These are phyloP conservation scores for Candida sanyaensis DNA, from an alignment of 1,139 yeast genomes.

Conservation along the genomic window DNA sequence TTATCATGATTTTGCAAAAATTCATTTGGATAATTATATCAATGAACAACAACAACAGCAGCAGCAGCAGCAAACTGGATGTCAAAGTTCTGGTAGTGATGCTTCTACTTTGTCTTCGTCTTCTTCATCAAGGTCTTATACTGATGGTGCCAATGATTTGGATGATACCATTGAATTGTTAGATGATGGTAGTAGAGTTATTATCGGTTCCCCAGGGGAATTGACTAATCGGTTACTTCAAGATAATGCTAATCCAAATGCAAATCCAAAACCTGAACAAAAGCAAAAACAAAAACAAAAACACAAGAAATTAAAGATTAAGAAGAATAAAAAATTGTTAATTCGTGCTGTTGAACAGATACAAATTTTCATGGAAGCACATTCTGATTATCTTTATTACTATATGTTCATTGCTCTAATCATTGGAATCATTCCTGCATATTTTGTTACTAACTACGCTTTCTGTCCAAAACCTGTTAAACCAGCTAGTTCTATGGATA, in stretches of 20 bases:
- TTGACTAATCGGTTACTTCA: neutral
- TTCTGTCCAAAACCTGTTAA: conserved; percentile 3
- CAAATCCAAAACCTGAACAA: neutral
- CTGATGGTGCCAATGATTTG: neutral
- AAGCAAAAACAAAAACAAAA: neutral
- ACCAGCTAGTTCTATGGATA: conserved; percentile 11
- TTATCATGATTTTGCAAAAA: conserved; percentile 22
- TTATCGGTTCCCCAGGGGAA: neutral
- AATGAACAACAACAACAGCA: conserved; percentile 12
- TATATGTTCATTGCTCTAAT: conserved; percentile 15
- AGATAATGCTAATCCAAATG: neutral
- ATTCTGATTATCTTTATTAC: conserved; percentile 22
- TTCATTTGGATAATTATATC: conserved; percentile 19
- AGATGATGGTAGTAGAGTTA: neutral
- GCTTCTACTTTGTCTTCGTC: neutral
- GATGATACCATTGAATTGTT: conserved; percentile 9
- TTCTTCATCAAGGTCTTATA: neutral
- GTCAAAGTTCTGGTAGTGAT: neutral
- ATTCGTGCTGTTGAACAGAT: conserved; percentile 10
- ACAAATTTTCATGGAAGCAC: conserved; percentile 17
- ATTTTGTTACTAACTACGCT: conserved; percentile 5
- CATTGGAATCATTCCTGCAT: conserved; percentile 11
- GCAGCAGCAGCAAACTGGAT: neutral
- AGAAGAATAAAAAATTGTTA: conserved; percentile 1
- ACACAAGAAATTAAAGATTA: neutral